Conservation (phyloP, 1,284 basidiomycete genomes). For the Anthracocystis setariae region DNA sequence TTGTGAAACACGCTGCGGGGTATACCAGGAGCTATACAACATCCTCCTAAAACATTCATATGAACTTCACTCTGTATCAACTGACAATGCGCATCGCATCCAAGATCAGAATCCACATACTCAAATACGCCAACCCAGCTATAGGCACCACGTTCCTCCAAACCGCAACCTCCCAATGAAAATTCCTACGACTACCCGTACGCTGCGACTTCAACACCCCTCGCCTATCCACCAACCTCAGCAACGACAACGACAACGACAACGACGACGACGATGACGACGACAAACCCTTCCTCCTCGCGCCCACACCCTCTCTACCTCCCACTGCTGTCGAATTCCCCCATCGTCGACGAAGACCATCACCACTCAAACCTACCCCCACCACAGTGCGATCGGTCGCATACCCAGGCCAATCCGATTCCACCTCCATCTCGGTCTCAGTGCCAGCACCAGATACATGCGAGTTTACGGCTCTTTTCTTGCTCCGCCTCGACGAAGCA, state of each 20-base stretch:
- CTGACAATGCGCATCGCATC: conserved; percentile 40
- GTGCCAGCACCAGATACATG: conserved; percentile 1
- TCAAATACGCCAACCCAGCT: conserved; percentile 57
- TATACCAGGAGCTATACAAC: too few relatives aligned
- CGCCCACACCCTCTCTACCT: background rate
- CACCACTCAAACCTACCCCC: background rate
- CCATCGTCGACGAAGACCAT: conserved; percentile 17
- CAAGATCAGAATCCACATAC: conserved; percentile 59
- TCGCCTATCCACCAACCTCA: conserved; percentile 16
- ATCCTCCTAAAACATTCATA: too few relatives aligned
- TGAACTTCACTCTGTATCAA: background rate
- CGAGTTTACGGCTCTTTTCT: background rate
- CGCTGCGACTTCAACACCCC: conserved; percentile 26
- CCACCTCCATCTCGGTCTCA: conserved; percentile 38
- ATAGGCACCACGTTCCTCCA: conserved; percentile 64
- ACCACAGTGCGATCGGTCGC: conserved; percentile 35
- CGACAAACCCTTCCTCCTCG: conserved; percentile 15
- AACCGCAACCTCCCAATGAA: conserved; percentile 67
- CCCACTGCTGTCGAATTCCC: background rate
- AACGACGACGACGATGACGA: conserved; percentile 17
- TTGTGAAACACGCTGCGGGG: too few relatives aligned
- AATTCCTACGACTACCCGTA: conserved; percentile 52
- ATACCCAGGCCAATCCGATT: conserved; percentile 42
- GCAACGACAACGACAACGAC: too few relatives aligned
- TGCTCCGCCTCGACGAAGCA: conserved; percentile 14